phyloP scores from a whole-genome alignment of 441 rosid genomes.

The Syzygium syzygioides region DNA sequence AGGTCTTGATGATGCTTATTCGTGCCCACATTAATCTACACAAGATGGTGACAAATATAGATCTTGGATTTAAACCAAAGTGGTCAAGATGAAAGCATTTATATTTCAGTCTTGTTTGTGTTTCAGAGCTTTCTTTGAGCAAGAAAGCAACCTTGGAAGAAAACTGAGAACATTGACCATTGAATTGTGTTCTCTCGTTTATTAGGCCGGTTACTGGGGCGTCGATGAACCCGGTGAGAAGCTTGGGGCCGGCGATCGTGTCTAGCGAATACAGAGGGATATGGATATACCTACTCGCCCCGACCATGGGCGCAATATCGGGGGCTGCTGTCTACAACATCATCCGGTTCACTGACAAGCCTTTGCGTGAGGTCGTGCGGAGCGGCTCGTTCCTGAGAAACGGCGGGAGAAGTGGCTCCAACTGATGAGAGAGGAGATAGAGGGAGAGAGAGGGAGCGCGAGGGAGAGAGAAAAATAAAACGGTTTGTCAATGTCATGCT shows the following conservation, averaged over 20 bases:
- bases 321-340: slow-evolving; percentile 78
- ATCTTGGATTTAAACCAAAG: not conserved
- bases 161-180: not conserved
- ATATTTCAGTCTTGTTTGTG: not conserved
- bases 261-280: slow-evolving; percentile 40
- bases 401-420: not conserved
- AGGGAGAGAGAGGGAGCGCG: not conserved
- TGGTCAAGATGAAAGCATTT: not conserved
- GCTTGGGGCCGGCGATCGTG: slow-evolving; percentile 79
- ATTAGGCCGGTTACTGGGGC: slow-evolving; percentile 78
- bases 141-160: not conserved
- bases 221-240: slow-evolving; percentile 91
- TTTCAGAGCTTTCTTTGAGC: not conserved
- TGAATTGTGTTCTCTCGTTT: not conserved
- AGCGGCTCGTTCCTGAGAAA: slow-evolving; percentile 58
- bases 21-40: not conserved
- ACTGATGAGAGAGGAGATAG: not conserved
- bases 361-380: slow-evolving; percentile 70
- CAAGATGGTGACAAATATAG: not conserved
- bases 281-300: slow-evolving; percentile 64
- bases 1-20: not conserved
- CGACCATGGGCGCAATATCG: slow-evolving; percentile 59
- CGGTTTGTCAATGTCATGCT: not conserved
- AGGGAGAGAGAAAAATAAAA: not conserved
- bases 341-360: slow-evolving; percentile 76